Conservation (phyloP, 164 flowering plant species). For the Buxus sempervirens region DNA sequence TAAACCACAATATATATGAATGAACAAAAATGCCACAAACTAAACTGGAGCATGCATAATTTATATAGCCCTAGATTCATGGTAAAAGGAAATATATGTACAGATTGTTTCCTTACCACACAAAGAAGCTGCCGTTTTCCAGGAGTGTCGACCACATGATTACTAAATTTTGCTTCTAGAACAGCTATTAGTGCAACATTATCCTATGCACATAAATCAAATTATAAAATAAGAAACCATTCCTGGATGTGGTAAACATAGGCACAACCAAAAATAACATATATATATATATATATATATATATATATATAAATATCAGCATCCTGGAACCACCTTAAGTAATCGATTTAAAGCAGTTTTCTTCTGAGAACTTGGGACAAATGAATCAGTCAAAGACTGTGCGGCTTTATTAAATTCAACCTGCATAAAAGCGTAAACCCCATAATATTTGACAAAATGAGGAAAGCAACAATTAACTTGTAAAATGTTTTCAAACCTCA, state of each 20-base stretch:
- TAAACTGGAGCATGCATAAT: not conserved
- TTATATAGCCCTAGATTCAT: not conserved
- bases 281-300: conserved; percentile 24
- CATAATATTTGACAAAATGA: conserved; percentile 4
- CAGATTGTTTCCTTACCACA: conserved; percentile 61
- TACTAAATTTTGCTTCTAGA: conserved; percentile 83
- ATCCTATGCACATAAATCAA: conserved; percentile 46
- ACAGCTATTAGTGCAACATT: conserved; percentile 93
- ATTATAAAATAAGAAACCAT: not conserved
- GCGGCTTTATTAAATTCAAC: conserved; percentile 99
- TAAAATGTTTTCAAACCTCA: conserved; percentile 42
- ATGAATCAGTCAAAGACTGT: conserved; percentile 87
- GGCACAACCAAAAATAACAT: not conserved
- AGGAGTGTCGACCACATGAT: conserved; percentile 71
- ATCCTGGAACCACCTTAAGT: conserved; percentile 62
- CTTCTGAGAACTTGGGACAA: conserved; percentile 75
- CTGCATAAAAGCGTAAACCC: conserved; percentile 36
- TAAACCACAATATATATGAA: not conserved
- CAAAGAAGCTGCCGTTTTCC: conserved; percentile 95
- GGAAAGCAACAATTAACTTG: not conserved
- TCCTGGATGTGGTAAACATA: not conserved
- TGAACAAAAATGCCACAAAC: not conserved
- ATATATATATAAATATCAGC: not conserved
- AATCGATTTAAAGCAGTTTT: conserved; percentile 76
- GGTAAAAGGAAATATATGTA: not conserved